Evolutionary conservation across 306 rosid species (phyloP), one percentile per base, ranked within the genome.

Genomic region (Quercus bicolor): DNA sequence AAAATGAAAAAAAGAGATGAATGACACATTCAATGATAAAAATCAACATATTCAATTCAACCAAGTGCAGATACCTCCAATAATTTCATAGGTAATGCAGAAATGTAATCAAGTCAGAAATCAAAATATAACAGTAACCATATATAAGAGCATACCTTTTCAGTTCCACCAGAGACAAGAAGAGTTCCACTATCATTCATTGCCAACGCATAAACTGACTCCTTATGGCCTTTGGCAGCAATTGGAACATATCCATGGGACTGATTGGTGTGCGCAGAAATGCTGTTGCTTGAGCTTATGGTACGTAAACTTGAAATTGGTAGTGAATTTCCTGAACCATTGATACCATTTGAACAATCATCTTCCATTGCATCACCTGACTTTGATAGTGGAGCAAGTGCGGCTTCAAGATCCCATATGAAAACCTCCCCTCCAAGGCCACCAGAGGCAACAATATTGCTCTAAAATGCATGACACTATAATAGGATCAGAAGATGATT

Each of bases 371-470:
- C 84, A 81, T 96, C 97, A 62, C 85, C 85, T 76, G 89, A 52
- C 93, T 91, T 93, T 43, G 90, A 83, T 78, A 72, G 78, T 54
- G 97, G 94, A 76, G 90, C 78, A 20, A 90, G 85, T 1, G 99
- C 96, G 78, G 96, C 96, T 80, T 93, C 99, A 34, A 96, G 79
- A 88, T 96, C 99, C 99, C 99, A 96, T 83, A 96, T 74, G 80
- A 96, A 96, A 79, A 96, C 99, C 91, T 96, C 99, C 90, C 97
- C 99, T 13, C 99, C 99, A 87, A 96, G 98, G 85, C 99, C 99
- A 62, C 98, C 99, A 78, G 99, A 96, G 85, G 99, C 99, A 93
- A 96, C 96, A 89, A 88, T 54, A 96, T 93, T 96, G 97, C 97
- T 90, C 99, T 96, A 96, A 91, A 93, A 93, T 89, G 96, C 98